These are phyloP conservation scores for Boletus edulis DNA, from an alignment of 768 basidiomycete genomes.

Conservation along the genomic window DNA sequence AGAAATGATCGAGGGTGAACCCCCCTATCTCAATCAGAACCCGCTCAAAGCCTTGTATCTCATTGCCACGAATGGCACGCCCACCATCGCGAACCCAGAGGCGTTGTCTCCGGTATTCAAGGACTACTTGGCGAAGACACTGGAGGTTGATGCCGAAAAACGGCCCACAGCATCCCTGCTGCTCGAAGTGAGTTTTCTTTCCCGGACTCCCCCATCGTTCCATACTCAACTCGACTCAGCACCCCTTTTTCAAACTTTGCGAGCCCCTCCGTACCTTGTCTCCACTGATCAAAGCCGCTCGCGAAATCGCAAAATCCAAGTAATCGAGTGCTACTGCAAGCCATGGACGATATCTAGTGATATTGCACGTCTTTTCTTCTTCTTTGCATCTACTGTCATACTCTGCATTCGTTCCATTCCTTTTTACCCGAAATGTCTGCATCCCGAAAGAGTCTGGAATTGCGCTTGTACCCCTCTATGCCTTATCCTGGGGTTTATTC, in stretches of 20 bases:
- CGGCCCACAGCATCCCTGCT: slow-evolving; percentile 83
- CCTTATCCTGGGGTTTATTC: slow-evolving; percentile 6
- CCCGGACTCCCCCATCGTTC: background rate
- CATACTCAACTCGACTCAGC: slow-evolving; percentile 40
- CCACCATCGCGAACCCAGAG: slow-evolving; percentile 91
- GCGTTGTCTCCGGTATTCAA: slow-evolving; percentile 73
- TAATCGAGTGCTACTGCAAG: slow-evolving; percentile 4
- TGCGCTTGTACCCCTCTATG: slow-evolving; percentile 11
- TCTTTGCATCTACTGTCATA: slow-evolving; percentile 19
- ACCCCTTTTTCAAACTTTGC: slow-evolving; percentile 84
- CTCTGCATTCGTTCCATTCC: slow-evolving; percentile 16
- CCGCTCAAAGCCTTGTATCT: slow-evolving; percentile 95
- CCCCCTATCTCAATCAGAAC: slow-evolving; percentile 95
- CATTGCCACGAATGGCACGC: slow-evolving; percentile 98
- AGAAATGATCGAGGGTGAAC: slow-evolving; percentile 99
- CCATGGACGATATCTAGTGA: slow-evolving; percentile 16
- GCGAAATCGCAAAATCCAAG: slow-evolving; percentile 75
- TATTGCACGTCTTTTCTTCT: background rate
- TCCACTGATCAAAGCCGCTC: slow-evolving; percentile 89
- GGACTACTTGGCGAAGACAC: slow-evolving; percentile 82
- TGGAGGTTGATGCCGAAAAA: slow-evolving; percentile 95
- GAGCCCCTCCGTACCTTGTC: slow-evolving; percentile 85
- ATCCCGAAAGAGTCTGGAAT: slow-evolving; percentile 12
- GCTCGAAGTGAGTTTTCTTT: slow-evolving; percentile 54
- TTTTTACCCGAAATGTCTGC: slow-evolving; percentile 15